Conservation (phyloP, 768 basidiomycete species). For the Xerocomellus amylosporus region DNA sequence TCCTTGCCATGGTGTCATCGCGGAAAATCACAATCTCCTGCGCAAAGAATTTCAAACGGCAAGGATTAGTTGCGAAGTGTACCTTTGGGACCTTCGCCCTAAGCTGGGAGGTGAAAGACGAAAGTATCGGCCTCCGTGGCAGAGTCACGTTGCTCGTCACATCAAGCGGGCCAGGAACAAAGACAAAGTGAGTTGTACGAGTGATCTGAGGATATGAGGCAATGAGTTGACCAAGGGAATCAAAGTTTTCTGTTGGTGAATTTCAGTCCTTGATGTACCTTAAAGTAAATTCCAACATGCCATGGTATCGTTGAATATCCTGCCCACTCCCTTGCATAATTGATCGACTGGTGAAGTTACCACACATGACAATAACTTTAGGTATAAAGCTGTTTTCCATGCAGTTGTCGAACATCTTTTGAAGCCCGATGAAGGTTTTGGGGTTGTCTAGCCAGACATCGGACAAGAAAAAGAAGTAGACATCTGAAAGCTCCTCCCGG, state of each 20-base stretch:
- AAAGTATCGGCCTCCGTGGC: slow-evolving; percentile 79
- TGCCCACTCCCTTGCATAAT: slow-evolving; percentile 74
- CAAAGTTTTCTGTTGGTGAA: slow-evolving; percentile 73
- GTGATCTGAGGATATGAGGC: slow-evolving; percentile 75
- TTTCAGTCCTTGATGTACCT: neutral
- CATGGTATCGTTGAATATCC: slow-evolving; percentile 83
- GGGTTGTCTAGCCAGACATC: slow-evolving; percentile 96
- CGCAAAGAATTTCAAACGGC: slow-evolving; percentile 90
- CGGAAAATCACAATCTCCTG: slow-evolving; percentile 95
- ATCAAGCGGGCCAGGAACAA: slow-evolving; percentile 94
- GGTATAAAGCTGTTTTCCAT: slow-evolving; percentile 86
- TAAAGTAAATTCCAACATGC: slow-evolving; percentile 36
- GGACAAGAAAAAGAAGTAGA: slow-evolving; percentile 90
- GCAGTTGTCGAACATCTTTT: slow-evolving; percentile 86
- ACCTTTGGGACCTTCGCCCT: slow-evolving; percentile 72
- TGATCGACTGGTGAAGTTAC: slow-evolving; percentile 88
- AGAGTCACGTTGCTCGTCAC: slow-evolving; percentile 76
- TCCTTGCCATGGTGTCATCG: slow-evolving; percentile 89
- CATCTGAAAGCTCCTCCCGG: slow-evolving; percentile 65
- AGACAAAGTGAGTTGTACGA: slow-evolving; percentile 81
- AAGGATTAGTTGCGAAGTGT: slow-evolving; percentile 87
- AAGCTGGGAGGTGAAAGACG: slow-evolving; percentile 68
- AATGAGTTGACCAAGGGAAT: slow-evolving; percentile 81
- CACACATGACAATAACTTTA: slow-evolving; percentile 86
- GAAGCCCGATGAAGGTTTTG: slow-evolving; percentile 72